Evolutionary conservation across 768 basidiomycete species (phyloP).

Genomic region (Fibroporia radiculosa): DNA sequence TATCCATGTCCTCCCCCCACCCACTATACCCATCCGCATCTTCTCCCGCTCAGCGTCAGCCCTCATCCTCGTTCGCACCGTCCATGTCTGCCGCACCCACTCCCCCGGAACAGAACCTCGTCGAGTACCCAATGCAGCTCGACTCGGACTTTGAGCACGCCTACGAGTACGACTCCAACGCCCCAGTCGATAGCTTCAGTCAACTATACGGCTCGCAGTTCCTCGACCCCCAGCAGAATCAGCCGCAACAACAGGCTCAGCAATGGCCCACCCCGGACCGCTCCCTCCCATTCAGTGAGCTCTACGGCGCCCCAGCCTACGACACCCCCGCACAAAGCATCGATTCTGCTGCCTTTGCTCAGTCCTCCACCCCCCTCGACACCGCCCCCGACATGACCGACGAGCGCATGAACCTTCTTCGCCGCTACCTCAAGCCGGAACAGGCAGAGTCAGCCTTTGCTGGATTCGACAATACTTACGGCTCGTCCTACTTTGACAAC

Average conservation of each 20-base stretch:
- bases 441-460: neutral
- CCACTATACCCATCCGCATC: too few species aligned
- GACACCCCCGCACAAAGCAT: neutral
- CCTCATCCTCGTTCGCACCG: too few species aligned
- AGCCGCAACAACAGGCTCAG: neutral
- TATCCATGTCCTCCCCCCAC: conserved; percentile 5
- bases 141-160: conserved; percentile 1
- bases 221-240: neutral
- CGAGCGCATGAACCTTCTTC: neutral
- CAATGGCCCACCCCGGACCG: neutral
- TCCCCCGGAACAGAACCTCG: neutral
- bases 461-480: neutral
- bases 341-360: neutral
- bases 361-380: neutral
- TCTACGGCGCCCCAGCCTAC: neutral
- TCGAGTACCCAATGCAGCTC: neutral
- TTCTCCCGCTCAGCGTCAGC: too few species aligned
- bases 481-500: neutral
- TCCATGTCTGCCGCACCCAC: conserved; percentile 2
- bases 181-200: neutral
- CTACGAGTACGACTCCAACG: neutral
- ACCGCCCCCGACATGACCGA: neutral
- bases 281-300: neutral
- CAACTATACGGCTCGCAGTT: neutral
- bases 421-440: conserved; percentile 5